phyloP scores from a whole-genome alignment of 2,329 filamentous ascomycete species.

The Albifimbria verrucaria region DNA sequence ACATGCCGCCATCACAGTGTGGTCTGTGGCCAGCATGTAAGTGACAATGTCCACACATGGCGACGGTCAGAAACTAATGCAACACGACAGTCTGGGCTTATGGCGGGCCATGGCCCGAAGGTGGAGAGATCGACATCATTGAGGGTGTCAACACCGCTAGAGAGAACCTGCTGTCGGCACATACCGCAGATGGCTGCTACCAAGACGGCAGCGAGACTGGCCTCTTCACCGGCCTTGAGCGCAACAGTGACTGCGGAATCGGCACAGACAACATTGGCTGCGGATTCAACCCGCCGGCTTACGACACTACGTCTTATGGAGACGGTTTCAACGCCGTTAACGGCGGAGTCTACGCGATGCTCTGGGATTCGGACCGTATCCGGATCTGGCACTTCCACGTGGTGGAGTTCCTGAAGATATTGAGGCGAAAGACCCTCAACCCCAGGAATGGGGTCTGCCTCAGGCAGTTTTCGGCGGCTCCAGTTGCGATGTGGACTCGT shows the following conservation, averaged over 20 bases:
- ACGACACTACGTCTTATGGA: constrained; percentile 51
- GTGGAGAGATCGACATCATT: constrained; percentile 68
- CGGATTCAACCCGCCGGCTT: constrained; percentile 36
- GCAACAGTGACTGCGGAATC: constrained; percentile 33
- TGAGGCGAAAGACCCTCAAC: constrained; percentile 53
- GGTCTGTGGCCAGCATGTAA: constrained; percentile 72
- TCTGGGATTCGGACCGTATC: constrained; percentile 67
- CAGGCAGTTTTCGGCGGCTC: constrained; percentile 64
- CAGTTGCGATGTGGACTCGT: constrained; percentile 61
- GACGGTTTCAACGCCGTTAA: constrained; percentile 62
- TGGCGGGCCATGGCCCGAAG: constrained; percentile 55
- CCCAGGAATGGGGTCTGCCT: constrained; percentile 65
- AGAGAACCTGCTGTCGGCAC: constrained; percentile 59
- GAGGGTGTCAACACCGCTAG: constrained; percentile 64
- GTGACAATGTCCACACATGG: constrained; percentile 10
- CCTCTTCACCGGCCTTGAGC: constrained; percentile 22
- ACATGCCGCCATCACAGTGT: constrained; percentile 70
- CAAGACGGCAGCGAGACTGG: constrained; percentile 15
- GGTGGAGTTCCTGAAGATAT: constrained; percentile 64
- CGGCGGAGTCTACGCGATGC: constrained; percentile 68
- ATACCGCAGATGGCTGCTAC: constrained; percentile 44
- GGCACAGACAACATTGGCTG: constrained; percentile 40
- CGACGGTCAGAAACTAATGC: constrained; percentile 4
- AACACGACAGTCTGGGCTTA: constrained; percentile 46
- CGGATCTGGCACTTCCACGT: constrained; percentile 77